These are phyloP conservation scores for Komagataella ulmi DNA, from an alignment of 805 yeast species.

Conservation along the genomic window DNA sequence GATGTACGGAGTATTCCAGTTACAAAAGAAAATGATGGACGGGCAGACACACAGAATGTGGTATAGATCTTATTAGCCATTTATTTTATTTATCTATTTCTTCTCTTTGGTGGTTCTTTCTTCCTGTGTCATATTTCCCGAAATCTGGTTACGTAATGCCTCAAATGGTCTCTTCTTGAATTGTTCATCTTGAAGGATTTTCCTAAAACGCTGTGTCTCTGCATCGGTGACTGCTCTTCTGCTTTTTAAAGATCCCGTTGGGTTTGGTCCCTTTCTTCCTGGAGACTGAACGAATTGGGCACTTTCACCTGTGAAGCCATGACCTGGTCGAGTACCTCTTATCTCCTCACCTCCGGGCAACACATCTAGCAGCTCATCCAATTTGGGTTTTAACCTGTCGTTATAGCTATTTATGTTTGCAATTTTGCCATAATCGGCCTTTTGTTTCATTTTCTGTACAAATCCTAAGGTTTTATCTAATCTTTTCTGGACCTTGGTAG, in stretches of 20 bases:
- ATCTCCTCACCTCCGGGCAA: constrained; percentile 25
- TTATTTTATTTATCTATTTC: background rate
- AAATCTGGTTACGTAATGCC: constrained; percentile 15
- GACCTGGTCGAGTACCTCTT: background rate
- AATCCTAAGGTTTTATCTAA: background rate
- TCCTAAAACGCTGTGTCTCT: constrained; percentile 47
- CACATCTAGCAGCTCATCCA: constrained; percentile 47
- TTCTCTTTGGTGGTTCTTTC: background rate
- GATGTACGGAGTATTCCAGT: constrained; percentile 81
- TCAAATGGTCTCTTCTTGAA: constrained; percentile 53
- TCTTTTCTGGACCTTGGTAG: background rate
- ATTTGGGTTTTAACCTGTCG: constrained; percentile 53
- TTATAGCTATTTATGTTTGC: constrained; percentile 11
- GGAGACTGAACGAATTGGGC: background rate
- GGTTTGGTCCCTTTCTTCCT: constrained; percentile 12
- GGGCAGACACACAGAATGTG: constrained; percentile 73
- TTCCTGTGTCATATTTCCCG: background rate
- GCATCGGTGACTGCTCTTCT: constrained; percentile 37
- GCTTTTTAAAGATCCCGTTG: constrained; percentile 22
- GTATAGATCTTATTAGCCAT: constrained; percentile 46
- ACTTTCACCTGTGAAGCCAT: background rate
- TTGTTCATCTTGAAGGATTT: constrained; percentile 36
- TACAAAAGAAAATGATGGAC: constrained; percentile 82
- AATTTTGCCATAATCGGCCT: background rate
- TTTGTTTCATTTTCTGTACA: constrained; percentile 8